Percentiles rank a stretch among this genome's conserved stretches.
Conservation (phyloP, 148 eudicot species). For the Rhododendron ovatum region DNA sequence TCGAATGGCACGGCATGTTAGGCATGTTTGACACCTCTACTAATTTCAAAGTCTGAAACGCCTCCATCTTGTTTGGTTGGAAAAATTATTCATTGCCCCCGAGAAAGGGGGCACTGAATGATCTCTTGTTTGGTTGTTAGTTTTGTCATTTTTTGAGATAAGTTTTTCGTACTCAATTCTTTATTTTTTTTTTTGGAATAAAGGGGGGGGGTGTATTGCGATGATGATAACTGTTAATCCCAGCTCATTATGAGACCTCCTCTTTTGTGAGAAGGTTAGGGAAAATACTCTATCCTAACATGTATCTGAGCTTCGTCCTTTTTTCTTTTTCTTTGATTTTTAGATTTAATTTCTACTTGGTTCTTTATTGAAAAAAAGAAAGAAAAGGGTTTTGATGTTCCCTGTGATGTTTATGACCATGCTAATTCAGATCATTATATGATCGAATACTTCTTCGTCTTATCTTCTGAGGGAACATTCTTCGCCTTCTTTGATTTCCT, state of each 20-base stretch:
- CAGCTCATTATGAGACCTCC: not conserved
- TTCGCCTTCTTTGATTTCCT: not conserved
- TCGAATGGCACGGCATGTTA: no score
- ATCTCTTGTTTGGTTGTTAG: no score
- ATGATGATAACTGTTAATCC: not conserved
- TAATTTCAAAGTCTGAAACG: no score
- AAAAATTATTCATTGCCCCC: no score
- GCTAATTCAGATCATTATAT: slow-evolving; percentile 1
- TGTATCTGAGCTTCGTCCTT: slow-evolving; percentile 6
- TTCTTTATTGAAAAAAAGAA: not conserved
- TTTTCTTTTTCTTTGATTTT: not conserved
- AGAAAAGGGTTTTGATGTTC: not conserved
- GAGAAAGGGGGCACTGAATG: no score
- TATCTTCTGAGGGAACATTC: not conserved
- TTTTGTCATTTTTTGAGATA: no score
- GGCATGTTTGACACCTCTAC: no score
- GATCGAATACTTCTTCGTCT: not conserved
- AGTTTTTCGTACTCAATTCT: not conserved
- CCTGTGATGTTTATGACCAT: not conserved
- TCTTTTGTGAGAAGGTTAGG: not conserved
- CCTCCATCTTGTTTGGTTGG: no score
- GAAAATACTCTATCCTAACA: slow-evolving; percentile 8
- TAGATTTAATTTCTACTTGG: not conserved
- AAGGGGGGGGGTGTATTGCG: not conserved
- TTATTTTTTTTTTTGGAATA: not conserved